Evolutionary conservation across 2,329 filamentous ascomycete genomes (phyloP).

Genomic region (Neofusicoccum sp.): DNA sequence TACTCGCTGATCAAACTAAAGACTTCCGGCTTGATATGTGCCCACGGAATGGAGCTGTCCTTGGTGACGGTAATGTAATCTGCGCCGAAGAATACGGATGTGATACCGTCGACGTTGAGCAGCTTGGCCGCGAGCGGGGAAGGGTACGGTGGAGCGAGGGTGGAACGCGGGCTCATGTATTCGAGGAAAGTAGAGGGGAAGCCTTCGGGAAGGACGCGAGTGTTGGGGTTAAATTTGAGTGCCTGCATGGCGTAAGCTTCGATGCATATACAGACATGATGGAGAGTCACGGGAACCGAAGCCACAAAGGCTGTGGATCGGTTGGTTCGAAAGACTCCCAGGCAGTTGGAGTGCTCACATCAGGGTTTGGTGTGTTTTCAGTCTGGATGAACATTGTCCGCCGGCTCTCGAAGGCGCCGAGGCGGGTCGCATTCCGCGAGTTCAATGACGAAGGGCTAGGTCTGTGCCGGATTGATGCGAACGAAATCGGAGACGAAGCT

Average conservation of each 20-base stretch:
- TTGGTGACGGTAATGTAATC: constrained; percentile 99
- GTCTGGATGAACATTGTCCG: constrained; percentile 98
- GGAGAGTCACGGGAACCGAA: background rate
- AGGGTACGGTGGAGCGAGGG: constrained; percentile 83
- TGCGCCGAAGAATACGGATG: constrained; percentile 86
- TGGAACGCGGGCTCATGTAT: constrained; percentile 86
- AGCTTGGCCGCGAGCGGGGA: constrained; percentile 89
- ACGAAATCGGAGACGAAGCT: constrained; percentile 32
- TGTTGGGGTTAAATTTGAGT: constrained; percentile 93
- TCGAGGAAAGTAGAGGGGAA: constrained; percentile 81
- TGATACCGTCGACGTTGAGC: constrained; percentile 93
- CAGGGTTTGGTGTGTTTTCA: constrained; percentile 89
- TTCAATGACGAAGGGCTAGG: constrained; percentile 33
- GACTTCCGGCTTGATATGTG: constrained; percentile 91
- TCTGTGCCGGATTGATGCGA: constrained; percentile 35
- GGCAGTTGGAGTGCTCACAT: constrained; percentile 45
- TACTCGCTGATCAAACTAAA: constrained; percentile 94
- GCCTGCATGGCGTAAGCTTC: constrained; percentile 45
- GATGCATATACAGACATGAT: background rate
- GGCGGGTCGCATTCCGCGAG: constrained; percentile 16
- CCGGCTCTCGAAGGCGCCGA: constrained; percentile 24
- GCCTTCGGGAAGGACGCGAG: constrained; percentile 75
- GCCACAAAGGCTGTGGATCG: background rate
- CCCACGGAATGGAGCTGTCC: constrained; percentile 84
- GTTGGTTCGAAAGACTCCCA: background rate